These are phyloP conservation scores for Leishmania major DNA, from an alignment of 208 protist species.

Conservation along the genomic window DNA sequence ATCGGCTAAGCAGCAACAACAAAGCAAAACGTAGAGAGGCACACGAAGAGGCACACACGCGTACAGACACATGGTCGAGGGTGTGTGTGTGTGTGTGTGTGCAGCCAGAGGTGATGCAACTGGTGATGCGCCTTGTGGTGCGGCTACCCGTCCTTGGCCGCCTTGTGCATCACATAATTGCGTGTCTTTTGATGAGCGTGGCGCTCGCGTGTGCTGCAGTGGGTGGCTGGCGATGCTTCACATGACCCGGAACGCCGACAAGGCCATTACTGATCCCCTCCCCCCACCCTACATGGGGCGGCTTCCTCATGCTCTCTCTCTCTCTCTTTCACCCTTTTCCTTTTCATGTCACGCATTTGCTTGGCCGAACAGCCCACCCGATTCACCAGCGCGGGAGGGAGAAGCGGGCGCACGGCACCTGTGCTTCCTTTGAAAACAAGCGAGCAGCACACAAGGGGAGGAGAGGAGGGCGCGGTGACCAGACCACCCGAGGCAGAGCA, in stretches of 20 bases:
- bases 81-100: background rate
- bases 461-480: background rate
- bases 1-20: background rate
- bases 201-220: background rate
- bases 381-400: too few species aligned
- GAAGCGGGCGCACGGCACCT: background rate
- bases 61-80: background rate
- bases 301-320: slow-evolving; percentile 3
- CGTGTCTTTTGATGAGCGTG: background rate
- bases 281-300: too few species aligned
- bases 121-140: background rate
- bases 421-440: background rate
- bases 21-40: background rate
- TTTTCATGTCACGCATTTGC: background rate
- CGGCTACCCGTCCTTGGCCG: background rate
- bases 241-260: background rate
- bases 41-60: background rate
- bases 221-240: background rate
- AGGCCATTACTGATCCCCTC: background rate
- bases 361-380: background rate
- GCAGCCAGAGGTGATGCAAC: background rate
- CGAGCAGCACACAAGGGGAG: too few species aligned
- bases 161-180: background rate
- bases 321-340: background rate
- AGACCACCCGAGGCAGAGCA: background rate